A percentile compares a stretch with the other conserved stretches of the same genome.
These are phyloP conservation scores for Diplodia mutila DNA, from an alignment of 2,329 filamentous ascomycete species.

Conservation along the genomic window DNA sequence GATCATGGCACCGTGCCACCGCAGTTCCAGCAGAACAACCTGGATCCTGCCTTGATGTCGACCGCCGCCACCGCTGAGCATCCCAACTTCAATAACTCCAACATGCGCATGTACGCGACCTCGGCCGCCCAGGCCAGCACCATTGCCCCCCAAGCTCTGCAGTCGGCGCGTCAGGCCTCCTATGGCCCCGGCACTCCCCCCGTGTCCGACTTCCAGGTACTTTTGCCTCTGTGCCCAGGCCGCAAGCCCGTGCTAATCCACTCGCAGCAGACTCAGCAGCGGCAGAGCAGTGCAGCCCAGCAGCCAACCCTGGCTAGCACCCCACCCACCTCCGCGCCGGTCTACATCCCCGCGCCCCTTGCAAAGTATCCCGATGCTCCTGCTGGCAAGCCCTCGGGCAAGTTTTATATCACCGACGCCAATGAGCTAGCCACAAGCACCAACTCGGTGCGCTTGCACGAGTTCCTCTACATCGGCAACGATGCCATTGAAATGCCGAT, in stretches of 20 bases:
- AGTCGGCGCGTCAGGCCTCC: slow-evolving; percentile 21
- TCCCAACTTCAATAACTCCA: slow-evolving; percentile 21
- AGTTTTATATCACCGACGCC: slow-evolving; percentile 48
- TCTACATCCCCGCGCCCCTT: slow-evolving; percentile 2
- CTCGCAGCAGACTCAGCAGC: slow-evolving; percentile 9
- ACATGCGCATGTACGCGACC: slow-evolving; percentile 15
- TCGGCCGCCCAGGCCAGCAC: slow-evolving; percentile 20
- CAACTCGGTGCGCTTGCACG: slow-evolving; percentile 48
- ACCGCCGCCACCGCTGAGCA: slow-evolving; percentile 11
- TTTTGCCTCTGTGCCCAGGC: no score
- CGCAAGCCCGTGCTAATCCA: neutral
- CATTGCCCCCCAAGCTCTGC: slow-evolving; percentile 27
- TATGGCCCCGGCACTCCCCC: slow-evolving; percentile 13
- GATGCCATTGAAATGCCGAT: slow-evolving; percentile 47
- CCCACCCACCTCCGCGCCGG: neutral
- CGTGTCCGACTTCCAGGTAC: slow-evolving; percentile 23
- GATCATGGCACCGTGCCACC: slow-evolving; percentile 23
- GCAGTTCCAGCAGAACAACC: slow-evolving; percentile 25
- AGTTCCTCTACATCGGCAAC: slow-evolving; percentile 49
- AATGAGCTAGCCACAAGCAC: slow-evolving; percentile 48
- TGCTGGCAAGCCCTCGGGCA: slow-evolving; percentile 42
- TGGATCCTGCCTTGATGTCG: slow-evolving; percentile 30
- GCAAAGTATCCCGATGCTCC: slow-evolving; percentile 30
- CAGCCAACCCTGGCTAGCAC: neutral
- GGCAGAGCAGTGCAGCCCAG: slow-evolving; percentile 5